Conservation (phyloP, 176 grass and related monocot species). For the Hordeum marinum region DNA sequence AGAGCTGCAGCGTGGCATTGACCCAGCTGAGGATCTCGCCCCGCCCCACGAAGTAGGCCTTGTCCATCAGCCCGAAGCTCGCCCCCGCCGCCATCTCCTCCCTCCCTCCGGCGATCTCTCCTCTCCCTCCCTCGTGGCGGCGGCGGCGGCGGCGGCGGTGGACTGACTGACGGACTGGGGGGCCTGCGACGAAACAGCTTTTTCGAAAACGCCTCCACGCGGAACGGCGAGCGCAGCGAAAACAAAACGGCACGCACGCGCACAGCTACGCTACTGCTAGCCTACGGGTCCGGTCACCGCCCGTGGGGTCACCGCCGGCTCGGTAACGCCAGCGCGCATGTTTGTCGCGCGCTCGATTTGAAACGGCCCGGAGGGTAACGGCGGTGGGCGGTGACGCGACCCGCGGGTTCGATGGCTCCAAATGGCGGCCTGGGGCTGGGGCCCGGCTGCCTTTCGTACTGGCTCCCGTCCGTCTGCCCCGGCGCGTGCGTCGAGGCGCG, state of each 20-base stretch:
- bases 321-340: no score
- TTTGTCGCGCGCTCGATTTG: background rate
- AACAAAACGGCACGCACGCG: background rate
- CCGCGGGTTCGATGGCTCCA: background rate
- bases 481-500: background rate
- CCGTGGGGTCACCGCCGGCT: background rate
- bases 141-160: background rate
- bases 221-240: slow-evolving; percentile 1
- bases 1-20: slow-evolving; percentile 83
- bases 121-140: background rate
- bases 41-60: slow-evolving; percentile 91
- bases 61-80: slow-evolving; percentile 88
- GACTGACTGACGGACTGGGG: background rate
- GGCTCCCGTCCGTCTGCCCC: background rate
- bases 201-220: slow-evolving; percentile 46
- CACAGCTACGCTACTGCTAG: background rate
- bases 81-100: slow-evolving; percentile 38
- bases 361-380: background rate
- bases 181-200: background rate
- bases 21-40: slow-evolving; percentile 90
- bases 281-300: background rate
- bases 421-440: background rate
- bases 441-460: background rate
- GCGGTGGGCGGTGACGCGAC: background rate
- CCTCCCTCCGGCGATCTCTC: background rate